Base-by-base conservation (phyloP, 2,329 filamentous ascomycete species). In the Epichloe gansuensis region DNA sequence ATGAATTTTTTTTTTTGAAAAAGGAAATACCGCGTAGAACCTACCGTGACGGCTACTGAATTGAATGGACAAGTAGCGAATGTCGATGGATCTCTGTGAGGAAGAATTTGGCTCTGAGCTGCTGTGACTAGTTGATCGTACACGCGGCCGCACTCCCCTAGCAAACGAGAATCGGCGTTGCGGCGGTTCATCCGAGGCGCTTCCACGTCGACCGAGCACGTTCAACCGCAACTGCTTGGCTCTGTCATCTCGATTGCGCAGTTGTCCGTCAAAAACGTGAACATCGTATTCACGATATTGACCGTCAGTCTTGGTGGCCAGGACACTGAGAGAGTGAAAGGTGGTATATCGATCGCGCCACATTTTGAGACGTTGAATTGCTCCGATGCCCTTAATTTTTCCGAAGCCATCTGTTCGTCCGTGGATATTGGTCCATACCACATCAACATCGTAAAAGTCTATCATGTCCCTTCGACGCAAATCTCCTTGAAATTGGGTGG, bases 371-470 rank as follows among this genome's bases (percentile, higher is more conserved):
- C 74, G 65, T 60, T 77, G 74, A 42, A 76, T 74, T 2, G 74
- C 71, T 1, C 72, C 74, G 51, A 77, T 67, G 21, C 74, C 74
- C 52, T 71, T 70, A 12, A 77, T 68, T 35, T 70, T 75, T 45
- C 74, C 74, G 54, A 75, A 75, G 15, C 68, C 62, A 60, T 77
- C 74, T 3, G 72, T 76, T 40, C 74, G 68, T 46, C 71, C 65
- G 54, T 77, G 72, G 4, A 66, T 61, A 55, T 77, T 74, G 23
- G 73, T 74, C 74, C 74, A 77, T 38, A 74, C 65, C 9, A 77
- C 74, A 54, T 77, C 74, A 35, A 75, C 68, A 53, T 77, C 74
- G 52, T 72, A 77, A 60, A 74, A 76, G 57, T 71, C 74, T 35
- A 77, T 58, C 23, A 77, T 59, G 43, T 75, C 71, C 58, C 72